Evolutionary conservation across 2,329 filamentous ascomycete species (phyloP).

Genomic region (Talaromyces sp.): DNA sequence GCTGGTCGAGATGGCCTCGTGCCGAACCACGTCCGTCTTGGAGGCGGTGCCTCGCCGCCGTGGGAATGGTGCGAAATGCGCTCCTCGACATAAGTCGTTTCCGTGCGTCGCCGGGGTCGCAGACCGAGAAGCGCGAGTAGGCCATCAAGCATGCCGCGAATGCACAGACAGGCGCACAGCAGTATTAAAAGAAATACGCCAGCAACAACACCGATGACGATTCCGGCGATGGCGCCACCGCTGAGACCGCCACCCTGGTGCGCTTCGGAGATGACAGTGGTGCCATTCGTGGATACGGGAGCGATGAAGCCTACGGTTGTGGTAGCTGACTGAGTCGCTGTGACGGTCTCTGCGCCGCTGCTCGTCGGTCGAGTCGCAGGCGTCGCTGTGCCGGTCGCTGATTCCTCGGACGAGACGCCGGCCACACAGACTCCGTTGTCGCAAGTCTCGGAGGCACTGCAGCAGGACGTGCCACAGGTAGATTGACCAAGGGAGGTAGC

Average conservation of each 20-base stretch:
- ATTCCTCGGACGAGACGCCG: conserved; percentile 41
- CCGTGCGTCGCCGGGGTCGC: conserved; percentile 33
- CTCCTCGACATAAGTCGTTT: conserved; percentile 42
- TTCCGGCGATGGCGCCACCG: conserved; percentile 50
- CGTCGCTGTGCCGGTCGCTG: conserved; percentile 36
- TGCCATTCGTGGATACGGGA: conserved; percentile 43
- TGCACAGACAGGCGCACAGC: conserved; percentile 44
- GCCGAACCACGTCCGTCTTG: conserved; percentile 42
- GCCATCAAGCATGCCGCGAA: conserved; percentile 39
- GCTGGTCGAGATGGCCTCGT: conserved; percentile 32
- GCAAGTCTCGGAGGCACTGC: conserved; percentile 44
- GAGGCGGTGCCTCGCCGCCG: conserved; percentile 26
- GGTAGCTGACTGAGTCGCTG: conserved; percentile 38
- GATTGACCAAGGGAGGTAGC: conserved; percentile 44
- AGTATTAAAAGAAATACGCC: conserved; percentile 45
- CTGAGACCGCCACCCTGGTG: conserved; percentile 39
- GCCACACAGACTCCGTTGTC: conserved; percentile 38
- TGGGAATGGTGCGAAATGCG: conserved; percentile 35
- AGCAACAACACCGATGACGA: conserved; percentile 48
- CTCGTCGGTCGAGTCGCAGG: conserved; percentile 46
- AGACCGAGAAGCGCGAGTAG: conserved; percentile 44
- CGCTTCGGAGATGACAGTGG: conserved; percentile 32
- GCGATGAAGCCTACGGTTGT: conserved; percentile 46
- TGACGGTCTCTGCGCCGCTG: conserved; percentile 41
- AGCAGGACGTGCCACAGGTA: conserved; percentile 45